These are phyloP conservation scores for Fusarium sacchari DNA, from an alignment of 2,329 filamentous ascomycete species.

Conservation along the genomic window DNA sequence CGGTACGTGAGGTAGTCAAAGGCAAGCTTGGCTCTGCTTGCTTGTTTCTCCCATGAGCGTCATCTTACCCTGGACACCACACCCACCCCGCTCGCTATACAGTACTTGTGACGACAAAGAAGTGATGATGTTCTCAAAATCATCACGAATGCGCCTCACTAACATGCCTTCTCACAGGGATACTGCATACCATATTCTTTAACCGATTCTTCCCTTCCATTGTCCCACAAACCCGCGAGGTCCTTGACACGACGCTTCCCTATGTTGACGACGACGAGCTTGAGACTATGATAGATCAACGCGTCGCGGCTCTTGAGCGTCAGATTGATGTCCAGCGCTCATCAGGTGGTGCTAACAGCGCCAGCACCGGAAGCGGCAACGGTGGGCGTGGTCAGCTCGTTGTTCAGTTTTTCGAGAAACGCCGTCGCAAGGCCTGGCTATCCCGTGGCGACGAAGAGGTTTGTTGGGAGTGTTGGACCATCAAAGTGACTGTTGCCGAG, in stretches of 20 bases:
- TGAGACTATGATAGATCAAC: conserved; percentile 92
- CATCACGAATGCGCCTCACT: neutral
- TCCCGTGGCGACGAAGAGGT: conserved; percentile 89
- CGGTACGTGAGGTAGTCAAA: conserved; percentile 92
- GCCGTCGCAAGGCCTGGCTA: conserved; percentile 81
- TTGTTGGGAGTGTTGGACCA: conserved; percentile 95
- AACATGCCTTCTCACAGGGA: conserved; percentile 62
- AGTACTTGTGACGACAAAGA: conserved; percentile 4
- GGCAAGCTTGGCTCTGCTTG: conserved; percentile 61
- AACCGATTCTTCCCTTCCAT: conserved; percentile 95
- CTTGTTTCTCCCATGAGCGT: conserved; percentile 23
- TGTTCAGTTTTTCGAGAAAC: conserved; percentile 96
- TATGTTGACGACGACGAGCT: conserved; percentile 91
- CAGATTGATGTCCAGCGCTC: conserved; percentile 73
- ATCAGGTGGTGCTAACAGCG: conserved; percentile 39
- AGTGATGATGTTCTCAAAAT: neutral
- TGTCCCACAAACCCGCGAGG: conserved; percentile 82
- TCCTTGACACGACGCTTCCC: conserved; percentile 89
- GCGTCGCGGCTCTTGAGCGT: conserved; percentile 80
- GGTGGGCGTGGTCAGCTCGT: conserved; percentile 81
- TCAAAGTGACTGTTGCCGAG: conserved; percentile 92
- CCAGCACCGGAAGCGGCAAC: conserved; percentile 29
- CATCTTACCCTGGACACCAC: conserved; percentile 39
- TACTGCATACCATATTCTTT: conserved; percentile 98
- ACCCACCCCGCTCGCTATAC: conserved; percentile 29